Evolutionary conservation across 1,139 yeast genomes (phyloP).

Genomic region (Suhomyces choctaworum): DNA sequence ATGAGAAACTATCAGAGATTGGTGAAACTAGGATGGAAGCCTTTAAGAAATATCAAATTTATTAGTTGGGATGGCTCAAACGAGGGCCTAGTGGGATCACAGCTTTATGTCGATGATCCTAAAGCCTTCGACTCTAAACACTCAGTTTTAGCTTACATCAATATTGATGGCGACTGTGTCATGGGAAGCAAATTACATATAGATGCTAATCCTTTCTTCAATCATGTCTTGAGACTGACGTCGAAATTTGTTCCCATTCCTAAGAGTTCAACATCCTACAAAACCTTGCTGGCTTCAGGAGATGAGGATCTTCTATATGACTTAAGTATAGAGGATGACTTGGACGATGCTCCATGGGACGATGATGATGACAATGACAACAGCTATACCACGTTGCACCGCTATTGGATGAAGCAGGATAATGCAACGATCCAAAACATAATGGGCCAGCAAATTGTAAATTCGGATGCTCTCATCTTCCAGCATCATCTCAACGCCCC

Average conservation of each 20-base stretch:
- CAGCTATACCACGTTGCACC: conserved; percentile 32
- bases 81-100: conserved; percentile 38
- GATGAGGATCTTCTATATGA: background rate
- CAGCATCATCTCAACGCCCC: conserved; percentile 39
- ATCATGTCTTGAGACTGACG: conserved; percentile 32
- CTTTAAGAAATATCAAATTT: conserved; percentile 43
- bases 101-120: conserved; percentile 25
- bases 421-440: conserved; percentile 33
- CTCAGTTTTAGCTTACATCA: conserved; percentile 39
- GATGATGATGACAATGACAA: conserved; percentile 24
- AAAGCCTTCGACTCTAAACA: conserved; percentile 22
- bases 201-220: conserved; percentile 39
- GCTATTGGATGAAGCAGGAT: conserved; percentile 42
- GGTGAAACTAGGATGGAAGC: conserved; percentile 43
- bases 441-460: conserved; percentile 27
- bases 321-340: conserved; percentile 4
- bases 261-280: conserved; percentile 19
- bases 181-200: conserved; percentile 42
- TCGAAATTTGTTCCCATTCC: conserved; percentile 41
- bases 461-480: conserved; percentile 35
- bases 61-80: conserved; percentile 47
- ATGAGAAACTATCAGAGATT: conserved; percentile 40
- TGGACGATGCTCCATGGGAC: conserved; percentile 12
- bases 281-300: conserved; percentile 12
- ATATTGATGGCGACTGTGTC: conserved; percentile 43